Evolutionary conservation across 2,329 filamentous ascomycete genomes (phyloP).

Genomic region (Chaetothyriales sp.): DNA sequence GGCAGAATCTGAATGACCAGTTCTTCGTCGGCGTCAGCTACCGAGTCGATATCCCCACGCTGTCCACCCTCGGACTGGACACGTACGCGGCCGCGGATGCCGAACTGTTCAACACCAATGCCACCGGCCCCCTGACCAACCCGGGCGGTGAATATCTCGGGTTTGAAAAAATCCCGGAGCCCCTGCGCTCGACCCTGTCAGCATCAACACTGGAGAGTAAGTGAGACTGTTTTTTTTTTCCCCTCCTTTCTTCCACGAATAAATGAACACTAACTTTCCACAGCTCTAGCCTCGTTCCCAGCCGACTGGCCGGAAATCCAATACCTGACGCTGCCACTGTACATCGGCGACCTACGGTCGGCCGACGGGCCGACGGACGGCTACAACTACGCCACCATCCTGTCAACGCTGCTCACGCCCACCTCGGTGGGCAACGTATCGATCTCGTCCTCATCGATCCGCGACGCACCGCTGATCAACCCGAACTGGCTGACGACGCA

Average conservation of each 20-base stretch:
- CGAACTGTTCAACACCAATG: background rate
- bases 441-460: constrained; percentile 13
- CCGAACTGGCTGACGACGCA: constrained; percentile 6
- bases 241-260: background rate
- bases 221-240: background rate
- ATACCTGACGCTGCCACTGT: constrained; percentile 2
- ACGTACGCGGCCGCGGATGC: background rate
- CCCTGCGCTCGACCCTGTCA: background rate
- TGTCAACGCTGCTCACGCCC: constrained; percentile 19
- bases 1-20: constrained; percentile 15
- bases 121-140: constrained; percentile 2
- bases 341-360: background rate
- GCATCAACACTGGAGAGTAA: background rate
- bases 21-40: constrained; percentile 3
- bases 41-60: background rate
- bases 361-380: constrained; percentile 2
- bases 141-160: constrained; percentile 10
- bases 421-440: constrained; percentile 17
- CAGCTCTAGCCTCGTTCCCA: constrained; percentile 16
- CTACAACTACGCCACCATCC: constrained; percentile 20
- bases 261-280: constrained; percentile 1
- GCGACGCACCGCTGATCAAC: constrained; percentile 12
- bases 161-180: constrained; percentile 18
- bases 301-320: constrained; percentile 25
- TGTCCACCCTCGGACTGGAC: constrained; percentile 1